Conservation (phyloP, 1,284 basidiomycete genomes). For the Rhodotorula mucilaginosa region DNA sequence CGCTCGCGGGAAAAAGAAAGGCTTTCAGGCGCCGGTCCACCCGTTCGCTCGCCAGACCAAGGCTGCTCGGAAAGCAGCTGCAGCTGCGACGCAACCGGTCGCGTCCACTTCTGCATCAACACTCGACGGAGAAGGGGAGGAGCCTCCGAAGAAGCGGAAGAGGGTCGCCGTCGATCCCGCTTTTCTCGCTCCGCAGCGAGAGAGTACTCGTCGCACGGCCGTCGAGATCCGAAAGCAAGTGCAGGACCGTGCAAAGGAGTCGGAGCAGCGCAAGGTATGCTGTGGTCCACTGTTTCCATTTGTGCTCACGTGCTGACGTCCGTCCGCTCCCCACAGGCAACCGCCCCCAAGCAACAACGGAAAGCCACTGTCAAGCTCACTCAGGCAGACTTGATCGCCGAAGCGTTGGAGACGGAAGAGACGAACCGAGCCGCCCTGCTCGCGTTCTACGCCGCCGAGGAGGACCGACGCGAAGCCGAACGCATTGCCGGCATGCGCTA, state of each 20-base stretch:
- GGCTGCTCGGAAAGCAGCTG: slow-evolving; percentile 15
- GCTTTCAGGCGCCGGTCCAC: slow-evolving; percentile 35
- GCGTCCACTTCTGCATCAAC: slow-evolving; percentile 32
- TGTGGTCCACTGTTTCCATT: neutral
- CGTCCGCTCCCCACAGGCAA: slow-evolving; percentile 52
- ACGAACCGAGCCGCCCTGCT: slow-evolving; percentile 74
- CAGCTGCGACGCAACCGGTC: slow-evolving; percentile 14
- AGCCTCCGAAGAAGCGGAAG: slow-evolving; percentile 21
- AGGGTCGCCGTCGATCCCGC: slow-evolving; percentile 16
- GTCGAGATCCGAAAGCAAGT: slow-evolving; percentile 44
- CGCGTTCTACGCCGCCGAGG: slow-evolving; percentile 72
- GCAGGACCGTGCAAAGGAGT: slow-evolving; percentile 54
- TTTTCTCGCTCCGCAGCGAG: slow-evolving; percentile 23
- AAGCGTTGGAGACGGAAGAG: slow-evolving; percentile 79
- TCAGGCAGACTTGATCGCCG: slow-evolving; percentile 74
- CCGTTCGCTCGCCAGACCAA: slow-evolving; percentile 39
- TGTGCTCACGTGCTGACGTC: neutral
- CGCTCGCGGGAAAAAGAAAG: slow-evolving; percentile 28
- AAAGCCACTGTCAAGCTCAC: slow-evolving; percentile 58
- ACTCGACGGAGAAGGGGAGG: slow-evolving; percentile 15
- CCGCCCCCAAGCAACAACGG: slow-evolving; percentile 60
- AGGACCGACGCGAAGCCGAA: slow-evolving; percentile 71
- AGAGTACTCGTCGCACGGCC: slow-evolving; percentile 34
- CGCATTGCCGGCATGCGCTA: slow-evolving; percentile 58
- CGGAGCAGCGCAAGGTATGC: slow-evolving; percentile 61